Base-by-base conservation (phyloP, 768 basidiomycete species). In the Lentinula sp. region DNA sequence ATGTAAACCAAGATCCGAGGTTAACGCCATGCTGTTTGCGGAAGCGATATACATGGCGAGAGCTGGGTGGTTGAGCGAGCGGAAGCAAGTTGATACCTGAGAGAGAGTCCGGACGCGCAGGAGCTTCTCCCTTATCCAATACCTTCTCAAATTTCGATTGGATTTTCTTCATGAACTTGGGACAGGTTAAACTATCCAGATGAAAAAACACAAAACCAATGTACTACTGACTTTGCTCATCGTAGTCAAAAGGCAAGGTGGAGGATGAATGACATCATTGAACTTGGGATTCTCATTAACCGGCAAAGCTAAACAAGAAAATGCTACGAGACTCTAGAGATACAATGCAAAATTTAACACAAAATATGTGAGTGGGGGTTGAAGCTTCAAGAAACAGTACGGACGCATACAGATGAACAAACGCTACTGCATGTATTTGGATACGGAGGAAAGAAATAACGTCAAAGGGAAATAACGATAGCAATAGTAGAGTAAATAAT, bases 11-110 rank as follows among this genome's bases (percentile, higher is more conserved):
- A 6, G 82, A 86, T 86, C 91, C 91, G 9, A 93, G 81, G 70
- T 93, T 93, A 5, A 92, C 85, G n/a, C 91, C 91, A 57, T 85
- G 79, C 66, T 90, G 89, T 67, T 85, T 87, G 64, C 91, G 80
- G 73, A 84, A 88, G 40, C 83, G 78, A 66, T 83, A 75, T 35
- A 71, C 55, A 39, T 46, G 54, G 15, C 61, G 53, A 23, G 43
- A 13, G 31, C 16, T 21, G 21, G 62, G 62, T 18, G 61, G 42
- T 62, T 64, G 53, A 15, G 53, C 35, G 13, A 61, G 37, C 18
- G 49, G 35, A 39, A 50, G 59, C n/a, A 60, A 8, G 31, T 28
- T 15, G 1, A 15, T 28, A 28, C 28, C 28, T 28, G 28, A 28
- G 28, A 28, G 28, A 28, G 28, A 28, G 28, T 28, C 28, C 28